Conservation (phyloP, 1,284 basidiomycete species). For the Leccinum angustisporum region DNA sequence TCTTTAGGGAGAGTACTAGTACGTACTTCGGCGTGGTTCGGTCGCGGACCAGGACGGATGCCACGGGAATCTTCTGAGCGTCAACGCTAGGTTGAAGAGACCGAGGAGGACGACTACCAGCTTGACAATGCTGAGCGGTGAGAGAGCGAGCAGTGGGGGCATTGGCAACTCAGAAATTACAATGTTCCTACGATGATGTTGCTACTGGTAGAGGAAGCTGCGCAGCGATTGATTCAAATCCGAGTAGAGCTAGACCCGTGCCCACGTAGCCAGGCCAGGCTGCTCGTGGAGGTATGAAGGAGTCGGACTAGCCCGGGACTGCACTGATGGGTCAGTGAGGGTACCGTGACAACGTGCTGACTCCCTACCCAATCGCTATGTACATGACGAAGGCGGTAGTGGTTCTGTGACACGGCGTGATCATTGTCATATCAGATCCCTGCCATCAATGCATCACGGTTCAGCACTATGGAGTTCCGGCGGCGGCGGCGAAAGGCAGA, state of each 20-base stretch:
- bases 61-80: conserved; percentile 1
- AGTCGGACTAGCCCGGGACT: not conserved
- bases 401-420: not conserved
- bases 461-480: not conserved
- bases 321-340: not conserved
- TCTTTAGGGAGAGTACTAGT: not conserved
- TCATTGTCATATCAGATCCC: not conserved
- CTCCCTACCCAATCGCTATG: not conserved
- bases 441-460: too few species aligned
- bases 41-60: not conserved
- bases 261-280: not conserved
- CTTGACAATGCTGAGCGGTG: conserved; percentile 22
- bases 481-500: not conserved
- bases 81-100: conserved; percentile 15
- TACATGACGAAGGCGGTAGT: not conserved
- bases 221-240: not conserved
- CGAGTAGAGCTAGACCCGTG: not conserved
- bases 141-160: not conserved
- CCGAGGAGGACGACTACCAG: conserved; percentile 21
- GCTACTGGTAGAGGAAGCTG: not conserved
- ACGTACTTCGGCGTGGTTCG: conserved; percentile 21
- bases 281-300: not conserved
- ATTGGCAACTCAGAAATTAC: not conserved
- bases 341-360: too few species aligned
- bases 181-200: not conserved